These are phyloP conservation scores for Penicillium arizonense DNA, from an alignment of 495 filamentous ascomycete species.

Conservation along the genomic window DNA sequence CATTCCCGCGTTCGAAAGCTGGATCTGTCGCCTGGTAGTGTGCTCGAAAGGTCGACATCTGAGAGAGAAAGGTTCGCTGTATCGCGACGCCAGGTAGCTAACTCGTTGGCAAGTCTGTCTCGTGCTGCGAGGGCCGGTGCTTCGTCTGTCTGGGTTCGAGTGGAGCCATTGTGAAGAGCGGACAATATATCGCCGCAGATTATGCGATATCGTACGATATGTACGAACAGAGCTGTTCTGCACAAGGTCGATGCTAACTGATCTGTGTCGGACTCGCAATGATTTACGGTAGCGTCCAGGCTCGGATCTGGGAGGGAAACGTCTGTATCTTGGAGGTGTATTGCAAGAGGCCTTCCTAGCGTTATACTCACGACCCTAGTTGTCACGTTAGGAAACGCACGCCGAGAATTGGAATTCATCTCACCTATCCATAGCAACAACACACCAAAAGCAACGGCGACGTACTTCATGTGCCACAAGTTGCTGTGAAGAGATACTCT, in stretches of 20 bases:
- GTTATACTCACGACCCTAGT: constrained; percentile 24
- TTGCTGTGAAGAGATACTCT: not conserved
- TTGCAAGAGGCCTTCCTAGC: constrained; percentile 23
- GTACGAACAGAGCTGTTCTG: constrained; percentile 18
- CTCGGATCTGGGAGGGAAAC: constrained; percentile 16
- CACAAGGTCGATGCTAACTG: not conserved
- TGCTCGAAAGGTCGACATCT: not conserved
- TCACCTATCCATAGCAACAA: constrained; percentile 25
- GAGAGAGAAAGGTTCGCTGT: constrained; percentile 4
- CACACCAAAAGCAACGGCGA: constrained; percentile 28
- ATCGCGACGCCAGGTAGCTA: constrained; percentile 4
- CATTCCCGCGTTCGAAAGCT: constrained; percentile 22
- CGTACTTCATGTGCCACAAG: constrained; percentile 11
- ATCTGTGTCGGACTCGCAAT: not conserved
- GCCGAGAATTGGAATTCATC: not conserved
- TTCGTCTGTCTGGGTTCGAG: constrained; percentile 4
- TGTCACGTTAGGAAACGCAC: not conserved
- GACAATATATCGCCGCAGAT: constrained; percentile 17
- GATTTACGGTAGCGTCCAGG: not conserved
- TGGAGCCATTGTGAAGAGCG: constrained; percentile 8
- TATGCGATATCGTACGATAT: constrained; percentile 20
- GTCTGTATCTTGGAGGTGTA: constrained; percentile 21
- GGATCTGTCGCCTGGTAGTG: constrained; percentile 3
- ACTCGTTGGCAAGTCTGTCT: not conserved
- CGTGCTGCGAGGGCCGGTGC: not conserved